These are phyloP conservation scores for Fragosphaeria purpurea DNA, from an alignment of 2,329 filamentous ascomycete genomes.

Conservation along the genomic window DNA sequence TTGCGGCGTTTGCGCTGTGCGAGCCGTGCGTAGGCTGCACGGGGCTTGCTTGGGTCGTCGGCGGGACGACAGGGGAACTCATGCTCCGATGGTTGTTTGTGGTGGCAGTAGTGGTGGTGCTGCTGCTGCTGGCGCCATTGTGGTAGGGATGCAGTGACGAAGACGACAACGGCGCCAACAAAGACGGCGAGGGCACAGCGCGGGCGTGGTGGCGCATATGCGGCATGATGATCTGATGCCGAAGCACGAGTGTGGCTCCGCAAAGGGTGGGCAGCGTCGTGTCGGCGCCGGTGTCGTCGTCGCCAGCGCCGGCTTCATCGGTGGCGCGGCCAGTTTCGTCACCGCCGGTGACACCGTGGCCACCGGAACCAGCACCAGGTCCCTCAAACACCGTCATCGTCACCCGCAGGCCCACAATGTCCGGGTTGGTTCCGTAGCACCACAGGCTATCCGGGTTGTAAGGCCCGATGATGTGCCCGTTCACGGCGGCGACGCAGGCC, in stretches of 20 bases:
- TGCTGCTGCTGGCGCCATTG: background rate
- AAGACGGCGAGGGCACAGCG: too few species aligned
- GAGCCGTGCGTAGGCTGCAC: too few species aligned
- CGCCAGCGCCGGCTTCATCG: background rate
- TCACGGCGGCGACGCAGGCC: conserved; percentile 12
- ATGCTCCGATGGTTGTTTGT: background rate
- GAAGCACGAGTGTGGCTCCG: conserved; percentile 7
- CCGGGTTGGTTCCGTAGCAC: conserved; percentile 12
- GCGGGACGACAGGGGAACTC: background rate
- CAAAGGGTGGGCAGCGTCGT: background rate
- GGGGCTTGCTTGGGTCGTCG: too few species aligned
- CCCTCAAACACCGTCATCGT: conserved; percentile 12
- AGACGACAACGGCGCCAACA: too few species aligned
- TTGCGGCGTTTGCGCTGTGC: too few species aligned
- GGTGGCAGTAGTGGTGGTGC: background rate
- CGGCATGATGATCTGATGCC: conserved; percentile 11
- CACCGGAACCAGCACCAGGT: background rate
- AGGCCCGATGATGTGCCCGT: conserved; percentile 9
- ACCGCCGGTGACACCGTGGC: background rate
- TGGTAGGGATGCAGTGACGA: background rate
- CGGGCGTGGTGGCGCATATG: background rate
- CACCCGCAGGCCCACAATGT: conserved; percentile 11
- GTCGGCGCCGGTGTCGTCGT: background rate
- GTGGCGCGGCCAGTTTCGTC: background rate
- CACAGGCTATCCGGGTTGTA: conserved; percentile 11